Evolutionary conservation across 805 yeast genomes (phyloP).

Genomic region (Hanseniaspora guilliermondii): DNA sequence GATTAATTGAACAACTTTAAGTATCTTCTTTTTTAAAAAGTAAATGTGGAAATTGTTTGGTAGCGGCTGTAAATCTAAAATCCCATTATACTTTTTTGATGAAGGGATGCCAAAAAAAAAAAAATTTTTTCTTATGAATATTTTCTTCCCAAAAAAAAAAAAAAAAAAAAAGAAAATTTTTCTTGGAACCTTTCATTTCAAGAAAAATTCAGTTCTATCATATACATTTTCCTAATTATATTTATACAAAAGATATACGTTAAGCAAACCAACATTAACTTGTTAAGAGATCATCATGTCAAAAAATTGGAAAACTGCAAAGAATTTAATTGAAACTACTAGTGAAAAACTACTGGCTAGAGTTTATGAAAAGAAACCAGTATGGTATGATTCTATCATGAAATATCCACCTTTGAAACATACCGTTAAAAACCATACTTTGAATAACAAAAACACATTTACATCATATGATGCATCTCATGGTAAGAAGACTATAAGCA

Average conservation of each 20-base stretch:
- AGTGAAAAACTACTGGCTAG: conserved; percentile 24
- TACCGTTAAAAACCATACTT: neutral
- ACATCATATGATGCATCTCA: neutral
- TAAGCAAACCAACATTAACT: neutral
- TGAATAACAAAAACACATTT: conserved; percentile 8
- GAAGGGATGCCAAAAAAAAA: too few relatives aligned
- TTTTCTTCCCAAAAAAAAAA: neutral
- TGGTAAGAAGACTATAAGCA: conserved; percentile 8
- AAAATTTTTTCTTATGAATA: too few relatives aligned
- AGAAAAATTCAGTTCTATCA: too few relatives aligned
- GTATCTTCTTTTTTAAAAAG: neutral
- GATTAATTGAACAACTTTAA: too few relatives aligned
- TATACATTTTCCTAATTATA: neutral
- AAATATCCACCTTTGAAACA: conserved; percentile 55
- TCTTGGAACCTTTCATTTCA: too few relatives aligned
- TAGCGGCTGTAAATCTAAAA: neutral
- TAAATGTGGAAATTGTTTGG: neutral
- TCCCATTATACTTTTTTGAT: too few relatives aligned
- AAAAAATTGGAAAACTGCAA: conserved; percentile 26
- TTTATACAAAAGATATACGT: neutral
- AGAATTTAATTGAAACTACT: neutral
- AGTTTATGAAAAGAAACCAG: conserved; percentile 46
- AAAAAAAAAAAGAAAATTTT: neutral
- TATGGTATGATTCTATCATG: conserved; percentile 80
- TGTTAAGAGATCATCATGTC: conserved; percentile 20